A percentile compares a stretch with the other conserved stretches of the same genome.
These are phyloP conservation scores for Hyaloscypha hepaticicola DNA, from an alignment of 495 filamentous ascomycete genomes.

Conservation along the genomic window DNA sequence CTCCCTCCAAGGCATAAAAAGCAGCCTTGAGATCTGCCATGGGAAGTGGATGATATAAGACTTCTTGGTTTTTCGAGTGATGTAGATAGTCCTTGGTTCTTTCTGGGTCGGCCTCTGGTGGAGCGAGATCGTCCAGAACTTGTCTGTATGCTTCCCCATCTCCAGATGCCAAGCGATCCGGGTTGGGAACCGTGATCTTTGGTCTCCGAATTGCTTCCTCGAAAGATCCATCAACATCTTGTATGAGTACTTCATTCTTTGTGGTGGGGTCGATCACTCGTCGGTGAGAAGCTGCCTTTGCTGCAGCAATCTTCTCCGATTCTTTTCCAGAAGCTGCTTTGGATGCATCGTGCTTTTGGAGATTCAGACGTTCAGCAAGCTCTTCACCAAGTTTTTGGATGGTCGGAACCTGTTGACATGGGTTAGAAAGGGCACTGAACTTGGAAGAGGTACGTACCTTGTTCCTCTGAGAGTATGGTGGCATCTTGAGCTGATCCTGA, in stretches of 20 bases:
- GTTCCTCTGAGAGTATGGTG: slow-evolving; percentile 18
- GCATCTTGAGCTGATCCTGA: slow-evolving; percentile 1
- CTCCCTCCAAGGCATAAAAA: slow-evolving; percentile 14
- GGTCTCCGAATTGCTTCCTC: slow-evolving; percentile 17
- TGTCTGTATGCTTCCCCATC: slow-evolving; percentile 13
- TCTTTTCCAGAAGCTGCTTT: slow-evolving; percentile 14
- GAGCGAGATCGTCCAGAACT: slow-evolving; percentile 10
- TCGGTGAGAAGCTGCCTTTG: slow-evolving; percentile 16
- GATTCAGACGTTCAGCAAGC: slow-evolving; percentile 14
- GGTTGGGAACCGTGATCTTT: slow-evolving; percentile 18
- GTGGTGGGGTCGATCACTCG: slow-evolving; percentile 18
- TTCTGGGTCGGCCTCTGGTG: slow-evolving; percentile 12
- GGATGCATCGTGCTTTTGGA: slow-evolving; percentile 14
- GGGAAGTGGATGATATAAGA: slow-evolving; percentile 11
- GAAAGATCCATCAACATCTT: slow-evolving; percentile 19
- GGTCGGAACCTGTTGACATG: slow-evolving; percentile 8
- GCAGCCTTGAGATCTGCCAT: slow-evolving; percentile 14
- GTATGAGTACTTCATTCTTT: slow-evolving; percentile 18
- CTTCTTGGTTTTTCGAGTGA: slow-evolving; percentile 11
- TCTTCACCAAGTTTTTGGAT: slow-evolving; percentile 21
- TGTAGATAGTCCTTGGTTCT: slow-evolving; percentile 16
- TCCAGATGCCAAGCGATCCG: slow-evolving; percentile 1
- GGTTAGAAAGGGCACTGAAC: slow-evolving; percentile 3
- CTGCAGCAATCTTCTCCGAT: slow-evolving; percentile 12
- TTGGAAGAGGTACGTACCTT: slow-evolving; percentile 6